Base-by-base conservation (phyloP, 805 yeast species). In the Lipomyces chichibuensis region DNA sequence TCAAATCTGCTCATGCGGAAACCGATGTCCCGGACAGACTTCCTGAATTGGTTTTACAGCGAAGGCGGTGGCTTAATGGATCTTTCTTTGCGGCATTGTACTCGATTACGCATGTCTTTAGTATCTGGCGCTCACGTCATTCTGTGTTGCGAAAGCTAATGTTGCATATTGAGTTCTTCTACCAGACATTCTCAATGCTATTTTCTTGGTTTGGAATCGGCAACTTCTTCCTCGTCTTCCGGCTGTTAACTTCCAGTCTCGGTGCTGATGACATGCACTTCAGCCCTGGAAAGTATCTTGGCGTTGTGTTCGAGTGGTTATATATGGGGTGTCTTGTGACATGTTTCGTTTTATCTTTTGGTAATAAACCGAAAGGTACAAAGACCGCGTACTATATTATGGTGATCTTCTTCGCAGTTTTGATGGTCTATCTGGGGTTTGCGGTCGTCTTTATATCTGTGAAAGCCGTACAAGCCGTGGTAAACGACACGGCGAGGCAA, bases 51-150 rank as follows among this genome's bases (percentile, higher is more conserved):
- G 88, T 95, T 39, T 84, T 92, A 53, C 98, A 94, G 78, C 86
- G 98, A 81, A 85, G 98, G 77, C 87, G 98, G 80, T 95, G 98
- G 98, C 84, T 94, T 71, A 94, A 94, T 77, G 98, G 98, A 64
- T 92, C 98, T 0, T 90, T 95, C 75, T 94, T 95, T 80, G 98
- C 98, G 0, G 95, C 96, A 8, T 83, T 92, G 65, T 94, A 95
- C 76, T 87, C 98, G 0, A 84, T 91, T 64, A 84, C 87, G 66
- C 96, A 93, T 77, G 87, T 88, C 77, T 85, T 85, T 71, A 85
- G 86, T 69, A 84, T 95, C 58, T 90, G 96, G 93, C 76, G 82
- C 1, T 88, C 97, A 20, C 87, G 88, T 25, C 99, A 94, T 78
- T 73, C 82, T 6, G 32, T 80, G 23, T 57, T 74, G n/a, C 84